Evolutionary conservation across 768 basidiomycete species (phyloP), one percentile per base, ranked within the genome.

Genomic region (Naematelia encephala): DNA sequence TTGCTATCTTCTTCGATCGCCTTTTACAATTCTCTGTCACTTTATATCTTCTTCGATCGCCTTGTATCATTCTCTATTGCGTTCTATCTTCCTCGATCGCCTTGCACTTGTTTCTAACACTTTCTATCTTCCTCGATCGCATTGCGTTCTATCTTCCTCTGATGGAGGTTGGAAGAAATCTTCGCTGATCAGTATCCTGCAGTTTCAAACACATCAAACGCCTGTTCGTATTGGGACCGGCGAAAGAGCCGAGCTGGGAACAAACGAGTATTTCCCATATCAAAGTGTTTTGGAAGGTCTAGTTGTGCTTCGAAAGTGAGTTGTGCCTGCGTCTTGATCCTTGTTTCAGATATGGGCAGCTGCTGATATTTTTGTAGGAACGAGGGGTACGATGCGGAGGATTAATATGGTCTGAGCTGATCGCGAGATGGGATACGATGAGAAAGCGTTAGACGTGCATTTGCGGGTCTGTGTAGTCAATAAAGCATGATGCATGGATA

Each of bases 161-260:
- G n/a, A n/a, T n/a, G n/a, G n/a, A n/a, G n/a, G n/a, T n/a, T 21
- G 3, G 21, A 23, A 21, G 29, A 27, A 21, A 16, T 29, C 28
- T 13, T 27, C 47, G 30, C 22, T 26, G 14, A 52, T 55, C 29
- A 19, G 12, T 8, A 39, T 39, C 8, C 16, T 8, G 34, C 56
- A 76, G 74, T 98, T 99, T 89, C 94, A 97, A 79, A 99, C 96
- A 14, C 92, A 98, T 79, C 86, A 89, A 72, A 91, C 96, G 46
- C 96, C 94, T 1, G 96, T 99, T 51, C 87, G 96, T 50, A 79
- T 99, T 62, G 94, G 89, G 4, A 93, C 91, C 59, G 91, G 87
- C 1, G 96, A 98, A 75, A 82, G 96, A 45, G 91, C 90, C 4
- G 96, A 98, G 80, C 80, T 98, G 61, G 96, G 91, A 13, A 98